Conservation (phyloP, 148 eudicot genomes). For the Rhododendron vialii region DNA sequence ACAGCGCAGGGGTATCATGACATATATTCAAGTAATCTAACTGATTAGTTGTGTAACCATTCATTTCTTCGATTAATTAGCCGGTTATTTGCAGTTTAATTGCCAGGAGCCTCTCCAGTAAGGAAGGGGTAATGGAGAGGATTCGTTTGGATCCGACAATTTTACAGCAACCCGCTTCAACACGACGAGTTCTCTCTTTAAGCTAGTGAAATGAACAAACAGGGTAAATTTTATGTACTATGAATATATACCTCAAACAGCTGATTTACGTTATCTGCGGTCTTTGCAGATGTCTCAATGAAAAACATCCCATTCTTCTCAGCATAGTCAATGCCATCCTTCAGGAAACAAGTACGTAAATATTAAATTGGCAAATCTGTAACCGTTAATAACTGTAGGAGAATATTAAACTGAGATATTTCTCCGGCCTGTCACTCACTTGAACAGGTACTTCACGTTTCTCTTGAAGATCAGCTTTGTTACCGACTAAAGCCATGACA, state of each 20-base stretch:
- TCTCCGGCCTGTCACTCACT: slow-evolving; percentile 38
- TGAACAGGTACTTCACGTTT: slow-evolving; percentile 75
- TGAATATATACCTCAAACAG: slow-evolving; percentile 68
- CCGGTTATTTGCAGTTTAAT: not conserved
- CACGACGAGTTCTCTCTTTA: not conserved
- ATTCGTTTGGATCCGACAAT: not conserved
- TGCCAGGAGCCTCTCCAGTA: not conserved
- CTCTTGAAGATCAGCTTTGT: slow-evolving; percentile 94
- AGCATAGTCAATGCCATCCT: slow-evolving; percentile 83
- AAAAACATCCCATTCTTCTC: slow-evolving; percentile 98
- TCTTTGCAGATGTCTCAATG: slow-evolving; percentile 97
- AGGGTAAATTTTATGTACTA: not conserved
- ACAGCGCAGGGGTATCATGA: not conserved
- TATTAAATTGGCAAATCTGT: not conserved
- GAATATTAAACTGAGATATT: not conserved
- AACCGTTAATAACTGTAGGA: not conserved
- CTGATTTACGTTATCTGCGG: slow-evolving; percentile 95
- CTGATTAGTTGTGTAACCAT: not conserved
- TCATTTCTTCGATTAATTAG: not conserved
- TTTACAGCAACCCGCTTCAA: not conserved
- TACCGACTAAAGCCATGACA: slow-evolving; percentile 97
- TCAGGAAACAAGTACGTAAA: slow-evolving; percentile 12
- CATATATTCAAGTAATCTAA: not conserved
- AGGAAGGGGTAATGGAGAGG: not conserved
- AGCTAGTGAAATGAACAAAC: not conserved